Conservation (phyloP, 2,329 filamentous ascomycete genomes). For the Aspergillus tubingensis region DNA sequence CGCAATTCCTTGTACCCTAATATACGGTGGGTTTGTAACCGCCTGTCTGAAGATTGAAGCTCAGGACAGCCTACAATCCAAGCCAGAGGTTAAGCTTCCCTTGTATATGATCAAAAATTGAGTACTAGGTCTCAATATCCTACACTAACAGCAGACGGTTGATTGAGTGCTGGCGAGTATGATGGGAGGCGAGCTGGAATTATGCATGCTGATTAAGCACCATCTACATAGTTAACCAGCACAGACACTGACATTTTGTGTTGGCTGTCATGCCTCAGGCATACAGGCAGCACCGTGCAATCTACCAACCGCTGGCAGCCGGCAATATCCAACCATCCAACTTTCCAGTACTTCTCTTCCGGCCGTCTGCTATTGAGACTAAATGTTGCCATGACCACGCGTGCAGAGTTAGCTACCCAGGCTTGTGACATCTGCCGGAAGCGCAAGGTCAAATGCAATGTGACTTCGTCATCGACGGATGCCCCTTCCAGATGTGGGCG, state of each 20-base stretch:
- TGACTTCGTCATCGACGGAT: background rate
- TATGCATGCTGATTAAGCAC: background rate
- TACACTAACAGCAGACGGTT: no score
- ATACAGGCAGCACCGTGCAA: background rate
- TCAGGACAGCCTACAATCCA: no score
- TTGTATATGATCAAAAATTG: no score
- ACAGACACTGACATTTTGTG: background rate
- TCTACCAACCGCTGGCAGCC: background rate
- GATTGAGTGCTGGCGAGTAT: no score
- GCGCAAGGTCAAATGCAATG: conserved; percentile 12
- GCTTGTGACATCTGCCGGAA: conserved; percentile 13
- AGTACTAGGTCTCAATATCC: no score
- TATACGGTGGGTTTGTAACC: background rate
- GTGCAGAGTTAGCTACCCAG: conserved; percentile 3
- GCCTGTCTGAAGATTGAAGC: no score
- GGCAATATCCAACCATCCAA: background rate
- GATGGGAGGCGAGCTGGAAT: background rate
- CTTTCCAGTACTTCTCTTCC: no score
- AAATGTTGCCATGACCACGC: background rate
- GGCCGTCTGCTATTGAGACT: no score
- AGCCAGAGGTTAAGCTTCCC: no score
- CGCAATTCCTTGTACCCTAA: background rate
- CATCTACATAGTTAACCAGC: background rate
- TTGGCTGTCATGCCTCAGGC: background rate
- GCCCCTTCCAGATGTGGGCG: conserved; percentile 6